Evolutionary conservation across 2,329 filamentous ascomycete species (phyloP).

Genomic region (Clarireedia paspali): DNA sequence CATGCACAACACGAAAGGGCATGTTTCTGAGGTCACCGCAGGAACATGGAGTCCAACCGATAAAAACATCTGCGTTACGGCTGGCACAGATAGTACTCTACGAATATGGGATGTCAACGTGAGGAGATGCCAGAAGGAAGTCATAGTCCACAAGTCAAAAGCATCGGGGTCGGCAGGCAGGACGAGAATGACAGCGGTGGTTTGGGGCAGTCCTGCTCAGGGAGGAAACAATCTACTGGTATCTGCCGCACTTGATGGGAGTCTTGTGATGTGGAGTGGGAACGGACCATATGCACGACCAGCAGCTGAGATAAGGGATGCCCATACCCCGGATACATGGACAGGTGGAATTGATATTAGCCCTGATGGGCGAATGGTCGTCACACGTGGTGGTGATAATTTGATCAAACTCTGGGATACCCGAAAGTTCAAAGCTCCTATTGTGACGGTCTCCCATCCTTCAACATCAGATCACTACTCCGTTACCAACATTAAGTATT

Average conservation of each 20-base stretch:
- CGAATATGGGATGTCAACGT: constrained; percentile 97
- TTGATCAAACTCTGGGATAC: constrained; percentile 96
- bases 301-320: constrained; percentile 72
- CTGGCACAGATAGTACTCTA: constrained; percentile 89
- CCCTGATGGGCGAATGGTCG: constrained; percentile 79
- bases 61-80: constrained; percentile 78
- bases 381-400: constrained; percentile 85
- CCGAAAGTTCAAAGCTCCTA: constrained; percentile 84
- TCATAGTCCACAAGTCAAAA: constrained; percentile 92
- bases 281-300: constrained; percentile 81
- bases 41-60: constrained; percentile 89
- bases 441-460: constrained; percentile 69
- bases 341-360: constrained; percentile 89
- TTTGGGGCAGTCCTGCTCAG: constrained; percentile 71
- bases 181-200: constrained; percentile 87
- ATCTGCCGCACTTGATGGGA: constrained; percentile 79
- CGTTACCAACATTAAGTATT: constrained; percentile 83
- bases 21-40: constrained; percentile 83
- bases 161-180: constrained; percentile 82
- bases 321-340: constrained; percentile 79
- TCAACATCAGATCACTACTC: constrained; percentile 81
- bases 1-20: constrained; percentile 96
- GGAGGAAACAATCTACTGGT: constrained; percentile 75
- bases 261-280: constrained; percentile 84
- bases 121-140: constrained; percentile 80